Base-by-base conservation (phyloP, 306 rosid species). In the Corylus americana region DNA sequence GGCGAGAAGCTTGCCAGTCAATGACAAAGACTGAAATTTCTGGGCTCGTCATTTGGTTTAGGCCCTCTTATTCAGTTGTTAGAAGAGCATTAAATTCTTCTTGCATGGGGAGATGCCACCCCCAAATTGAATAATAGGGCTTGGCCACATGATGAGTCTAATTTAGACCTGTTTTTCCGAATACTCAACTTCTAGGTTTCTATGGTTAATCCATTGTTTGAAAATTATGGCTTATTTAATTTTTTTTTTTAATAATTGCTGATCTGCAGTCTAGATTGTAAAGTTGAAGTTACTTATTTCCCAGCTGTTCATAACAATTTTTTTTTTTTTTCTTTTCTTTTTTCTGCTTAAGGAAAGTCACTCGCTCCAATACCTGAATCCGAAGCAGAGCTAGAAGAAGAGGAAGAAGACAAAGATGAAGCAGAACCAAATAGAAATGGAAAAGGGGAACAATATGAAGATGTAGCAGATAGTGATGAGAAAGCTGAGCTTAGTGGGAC, bases 361-460 rank as follows among this genome's bases (percentile, higher is more conserved):
- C 97, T 94, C 83, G 96, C 97, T 92, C 92, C 98, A 78, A 94
- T 94, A 86, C 97, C 92, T 54, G 98, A 94, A 80, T 87, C 91
- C 42, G 98, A 91, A 84, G 97, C 84, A 82, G 98, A 94, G 91
- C 79, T 86, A 44, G 97, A 94, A 76, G 97, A 89, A 62, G 89
- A 88, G 67, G 97, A 59, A 79, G 94, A 86, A 16, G 89, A 86
- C 4, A 76, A 73, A 55, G 84, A 81, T 22, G 87, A 88, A 69
- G 83, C 63, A 73, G 82, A 78, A 70, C 75, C 61, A 69, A 70
- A 69, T 73, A 44, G 75, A 73, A 77, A 85, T 61, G 79, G 45
- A 48, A 62, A 81, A 66, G 82, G 47, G 80, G 84, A 75, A 79
- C 85, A 86, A 78, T 74, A 54, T 2, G 84, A 77, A 49, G 74